Base-by-base conservation (phyloP, 176 grass and related monocot species). In the Triticum timopheevii region DNA sequence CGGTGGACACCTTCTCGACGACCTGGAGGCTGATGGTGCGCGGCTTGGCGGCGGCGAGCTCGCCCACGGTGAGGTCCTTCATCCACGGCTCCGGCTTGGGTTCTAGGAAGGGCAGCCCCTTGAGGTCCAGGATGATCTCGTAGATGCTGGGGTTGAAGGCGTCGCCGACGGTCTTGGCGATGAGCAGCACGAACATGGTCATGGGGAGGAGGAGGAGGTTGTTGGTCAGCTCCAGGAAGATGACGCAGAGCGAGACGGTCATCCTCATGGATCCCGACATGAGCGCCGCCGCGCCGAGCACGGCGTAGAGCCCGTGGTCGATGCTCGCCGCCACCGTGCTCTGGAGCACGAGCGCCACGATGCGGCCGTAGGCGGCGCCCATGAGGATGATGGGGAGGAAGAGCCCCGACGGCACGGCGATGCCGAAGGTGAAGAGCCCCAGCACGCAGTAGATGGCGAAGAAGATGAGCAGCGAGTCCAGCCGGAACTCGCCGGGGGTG, bases 311-410 rank as follows among this genome's bases (percentile, higher is more conserved):
- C 0, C 96, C 96, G 49, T 95, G 93, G 76, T 98, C 93, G 66
- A 98, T 96, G 61, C 23, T 77, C 8, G 54, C 91, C 74, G 80
- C 85, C 8, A 44, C 91, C 69, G 84, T 69, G 2, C 31, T 10
- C 1, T 27, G 12, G 38, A 98, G 85, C 11, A 86, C 28, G 25
- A 94, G 81, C 47, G 87, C 93, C 0, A 84, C 3, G 22, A 98
- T 91, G 78, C 97, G 92, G 72, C 97, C 97, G 50, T 98, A 98
- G 16, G 92, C 97, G 7, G 97, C 93, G 66, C 97, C 97, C 88
- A 98, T 96, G 84, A 98, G 93, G 91, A 98, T 98, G 89, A 98
- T 96, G 36, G 97, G 97, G 22, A 98, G 94, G 90, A 98, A 98
- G 61, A 98, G 90, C 0, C 97, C 93, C 4, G 97, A 96, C 2